Percentiles rank a stretch among this genome's conserved stretches.
phyloP scores from a whole-genome alignment of 1,284 basidiomycete species.

The Agroathelia rolfsii region DNA sequence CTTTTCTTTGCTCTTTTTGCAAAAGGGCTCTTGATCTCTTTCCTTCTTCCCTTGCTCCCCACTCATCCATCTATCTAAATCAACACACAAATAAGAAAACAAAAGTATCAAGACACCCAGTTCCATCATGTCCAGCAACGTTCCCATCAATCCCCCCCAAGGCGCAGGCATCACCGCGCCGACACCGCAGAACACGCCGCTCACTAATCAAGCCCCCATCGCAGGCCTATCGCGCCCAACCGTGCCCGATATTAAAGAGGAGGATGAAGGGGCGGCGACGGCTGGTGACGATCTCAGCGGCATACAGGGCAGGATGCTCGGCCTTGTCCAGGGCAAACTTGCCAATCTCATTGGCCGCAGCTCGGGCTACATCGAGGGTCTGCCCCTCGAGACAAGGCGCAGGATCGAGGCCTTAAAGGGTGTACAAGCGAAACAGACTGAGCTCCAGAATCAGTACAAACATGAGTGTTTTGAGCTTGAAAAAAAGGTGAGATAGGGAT shows the following conservation, averaged over 20 bases:
- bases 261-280: constrained; percentile 48
- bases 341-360: constrained; percentile 66
- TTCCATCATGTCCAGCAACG: constrained; percentile 42
- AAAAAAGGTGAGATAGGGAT: constrained; percentile 65
- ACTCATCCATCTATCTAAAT: too few relatives aligned
- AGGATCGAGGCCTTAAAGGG: constrained; percentile 92
- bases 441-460: constrained; percentile 94
- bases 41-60: too few relatives aligned
- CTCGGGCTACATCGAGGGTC: constrained; percentile 81
- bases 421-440: constrained; percentile 86
- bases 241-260: constrained; percentile 62
- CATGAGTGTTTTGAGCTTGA: constrained; percentile 93
- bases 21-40: too few relatives aligned
- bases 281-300: constrained; percentile 28
- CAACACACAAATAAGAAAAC: too few relatives aligned
- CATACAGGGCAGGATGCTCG: constrained; percentile 44
- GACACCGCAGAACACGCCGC: constrained; percentile 76
- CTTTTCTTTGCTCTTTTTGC: too few relatives aligned
- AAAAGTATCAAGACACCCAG: too few relatives aligned
- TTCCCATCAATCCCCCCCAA: constrained; percentile 36
- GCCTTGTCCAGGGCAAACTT: constrained; percentile 57
- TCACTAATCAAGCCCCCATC: constrained; percentile 60
- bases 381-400: constrained; percentile 76
- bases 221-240: constrained; percentile 57
- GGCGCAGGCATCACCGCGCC: constrained; percentile 47